Conservation (phyloP, 139 green algal genomes). For the Chlorella sp. region DNA sequence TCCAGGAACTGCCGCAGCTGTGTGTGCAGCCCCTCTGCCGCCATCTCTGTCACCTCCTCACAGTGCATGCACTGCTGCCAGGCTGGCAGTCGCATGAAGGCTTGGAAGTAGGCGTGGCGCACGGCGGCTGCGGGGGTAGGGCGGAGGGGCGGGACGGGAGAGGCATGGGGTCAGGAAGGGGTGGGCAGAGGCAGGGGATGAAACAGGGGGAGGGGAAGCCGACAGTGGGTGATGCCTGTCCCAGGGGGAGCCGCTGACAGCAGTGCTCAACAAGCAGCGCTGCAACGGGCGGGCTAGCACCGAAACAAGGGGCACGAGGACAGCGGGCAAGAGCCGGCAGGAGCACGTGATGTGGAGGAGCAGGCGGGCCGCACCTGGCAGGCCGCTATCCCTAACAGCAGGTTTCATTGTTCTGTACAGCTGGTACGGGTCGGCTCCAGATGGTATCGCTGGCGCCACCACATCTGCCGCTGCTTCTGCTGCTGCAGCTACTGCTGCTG, state of each 20-base stretch:
- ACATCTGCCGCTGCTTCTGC: not conserved
- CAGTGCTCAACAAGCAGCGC: too few relatives aligned
- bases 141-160: not conserved
- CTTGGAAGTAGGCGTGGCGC: constrained; percentile 1
- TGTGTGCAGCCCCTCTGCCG: not conserved
- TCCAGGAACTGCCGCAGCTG: constrained; percentile 2
- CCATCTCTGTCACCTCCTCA: constrained; percentile 9
- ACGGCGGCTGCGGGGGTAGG: not conserved
- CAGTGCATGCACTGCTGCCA: not conserved
- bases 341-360: not conserved
- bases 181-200: not conserved
- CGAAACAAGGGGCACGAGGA: not conserved
- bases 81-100: not conserved
- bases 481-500: not conserved
- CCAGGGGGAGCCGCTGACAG: too few relatives aligned
- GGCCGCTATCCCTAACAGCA: not conserved
- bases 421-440: not conserved
- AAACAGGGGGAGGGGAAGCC: too few relatives aligned
- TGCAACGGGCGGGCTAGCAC: too few relatives aligned
- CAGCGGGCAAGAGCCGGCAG: too few relatives aligned
- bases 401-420: not conserved
- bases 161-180: not conserved
- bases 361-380: not conserved
- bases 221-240: too few relatives aligned
- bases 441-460: not conserved